These are phyloP conservation scores for Schwanniomyces polymorphus DNA, from an alignment of 805 yeast species.

Conservation along the genomic window DNA sequence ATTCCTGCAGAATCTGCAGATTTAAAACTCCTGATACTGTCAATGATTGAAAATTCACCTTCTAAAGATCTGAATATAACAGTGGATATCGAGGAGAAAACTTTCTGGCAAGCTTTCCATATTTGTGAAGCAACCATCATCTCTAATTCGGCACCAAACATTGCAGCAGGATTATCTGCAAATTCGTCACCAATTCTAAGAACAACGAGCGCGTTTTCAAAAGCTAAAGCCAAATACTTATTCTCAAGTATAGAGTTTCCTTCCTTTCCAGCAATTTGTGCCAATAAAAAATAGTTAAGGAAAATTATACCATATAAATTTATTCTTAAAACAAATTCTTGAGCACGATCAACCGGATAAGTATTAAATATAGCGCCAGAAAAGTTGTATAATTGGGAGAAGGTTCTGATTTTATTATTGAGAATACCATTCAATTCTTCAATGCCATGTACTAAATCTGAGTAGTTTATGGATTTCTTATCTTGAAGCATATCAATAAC, in stretches of 20 bases:
- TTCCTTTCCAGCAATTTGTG: not conserved
- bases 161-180: conserved; percentile 1
- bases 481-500: not conserved
- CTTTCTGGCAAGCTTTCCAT: conserved; percentile 2
- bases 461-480: not conserved
- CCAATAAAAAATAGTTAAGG: conserved; percentile 1
- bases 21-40: conserved; percentile 3
- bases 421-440: conserved; percentile 3
- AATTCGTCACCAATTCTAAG: conserved; percentile 4
- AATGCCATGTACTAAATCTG: conserved; percentile 1
- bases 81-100: not conserved
- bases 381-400: conserved; percentile 1
- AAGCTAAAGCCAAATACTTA: conserved; percentile 1
- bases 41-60: conserved; percentile 3
- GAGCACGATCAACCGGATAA: conserved; percentile 3
- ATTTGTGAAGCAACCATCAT: conserved; percentile 5
- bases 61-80: conserved; percentile 3
- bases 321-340: conserved; percentile 6
- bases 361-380: conserved; percentile 1
- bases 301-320: conserved; percentile 2
- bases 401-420: conserved; percentile 4
- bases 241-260: not conserved
- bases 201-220: conserved; percentile 6
- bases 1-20: conserved; percentile 6
- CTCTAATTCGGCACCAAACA: conserved; percentile 7